These are phyloP conservation scores for Beauveria asiatica DNA, from an alignment of 2,329 filamentous ascomycete species.

Conservation along the genomic window DNA sequence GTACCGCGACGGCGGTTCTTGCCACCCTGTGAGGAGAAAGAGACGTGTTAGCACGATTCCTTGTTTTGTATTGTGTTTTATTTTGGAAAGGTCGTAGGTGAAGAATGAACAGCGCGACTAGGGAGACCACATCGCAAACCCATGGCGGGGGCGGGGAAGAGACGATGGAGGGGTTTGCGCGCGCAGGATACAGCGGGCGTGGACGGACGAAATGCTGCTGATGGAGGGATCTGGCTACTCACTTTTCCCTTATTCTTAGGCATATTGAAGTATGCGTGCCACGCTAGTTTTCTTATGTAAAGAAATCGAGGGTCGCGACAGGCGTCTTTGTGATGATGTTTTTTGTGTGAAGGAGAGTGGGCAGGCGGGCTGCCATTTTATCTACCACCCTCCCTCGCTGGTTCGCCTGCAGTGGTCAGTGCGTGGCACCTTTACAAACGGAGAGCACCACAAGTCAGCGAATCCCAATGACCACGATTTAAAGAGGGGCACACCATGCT, in stretches of 20 bases:
- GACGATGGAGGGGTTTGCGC: conserved; percentile 9
- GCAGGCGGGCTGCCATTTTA: conserved; percentile 9
- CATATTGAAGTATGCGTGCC: conserved; percentile 47
- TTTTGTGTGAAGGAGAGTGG: conserved; percentile 9
- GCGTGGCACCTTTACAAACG: not conserved
- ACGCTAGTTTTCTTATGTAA: not conserved
- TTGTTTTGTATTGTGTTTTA: not conserved
- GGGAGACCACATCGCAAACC: not conserved
- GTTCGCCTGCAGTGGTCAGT: not conserved
- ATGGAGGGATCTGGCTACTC: conserved; percentile 25
- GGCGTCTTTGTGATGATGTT: conserved; percentile 12
- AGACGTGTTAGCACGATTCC: conserved; percentile 14
- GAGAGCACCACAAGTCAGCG: not conserved
- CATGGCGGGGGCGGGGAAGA: conserved; percentile 15
- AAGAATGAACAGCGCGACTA: not conserved
- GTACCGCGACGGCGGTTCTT: conserved; percentile 98
- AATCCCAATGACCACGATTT: not conserved
- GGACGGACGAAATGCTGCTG: not conserved
- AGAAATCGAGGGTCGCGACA: conserved; percentile 1
- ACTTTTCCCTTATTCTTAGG: conserved; percentile 99
- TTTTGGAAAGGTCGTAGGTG: not conserved
- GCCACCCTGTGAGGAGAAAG: conserved; percentile 60
- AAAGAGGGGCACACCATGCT: not conserved
- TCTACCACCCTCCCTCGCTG: not conserved
- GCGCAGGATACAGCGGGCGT: conserved; percentile 1